Evolutionary conservation across 768 basidiomycete species (phyloP).

Genomic region (Rhodotorula paludigena): DNA sequence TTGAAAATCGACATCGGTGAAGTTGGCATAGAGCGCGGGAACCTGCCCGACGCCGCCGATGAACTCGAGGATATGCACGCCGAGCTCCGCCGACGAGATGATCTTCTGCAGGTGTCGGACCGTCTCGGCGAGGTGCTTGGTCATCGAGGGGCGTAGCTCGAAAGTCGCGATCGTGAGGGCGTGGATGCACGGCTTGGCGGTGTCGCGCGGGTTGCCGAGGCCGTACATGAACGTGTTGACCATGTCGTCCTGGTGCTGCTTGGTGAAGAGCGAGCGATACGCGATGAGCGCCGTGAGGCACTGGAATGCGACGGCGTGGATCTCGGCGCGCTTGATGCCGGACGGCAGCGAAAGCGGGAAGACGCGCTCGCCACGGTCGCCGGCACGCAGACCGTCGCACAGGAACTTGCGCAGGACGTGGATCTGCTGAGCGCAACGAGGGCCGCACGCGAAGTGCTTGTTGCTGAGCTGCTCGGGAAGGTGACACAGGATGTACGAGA

Average conservation of each 20-base stretch:
- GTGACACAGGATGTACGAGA: slow-evolving; percentile 86
- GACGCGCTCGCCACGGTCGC: slow-evolving; percentile 53
- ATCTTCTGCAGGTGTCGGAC: slow-evolving; percentile 84
- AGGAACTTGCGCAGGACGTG: slow-evolving; percentile 61
- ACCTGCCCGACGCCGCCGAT: slow-evolving; percentile 79
- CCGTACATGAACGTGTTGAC: slow-evolving; percentile 51
- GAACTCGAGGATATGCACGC: slow-evolving; percentile 93
- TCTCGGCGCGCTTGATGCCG: slow-evolving; percentile 63
- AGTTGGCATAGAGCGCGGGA: slow-evolving; percentile 73
- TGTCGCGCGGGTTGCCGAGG: slow-evolving; percentile 47
- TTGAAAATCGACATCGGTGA: slow-evolving; percentile 83
- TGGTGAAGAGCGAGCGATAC: slow-evolving; percentile 73
- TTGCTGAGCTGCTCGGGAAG: slow-evolving; percentile 85
- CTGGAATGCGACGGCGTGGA: slow-evolving; percentile 81
- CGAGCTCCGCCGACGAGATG: slow-evolving; percentile 87
- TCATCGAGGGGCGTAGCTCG: slow-evolving; percentile 76
- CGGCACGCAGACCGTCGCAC: slow-evolving; percentile 61
- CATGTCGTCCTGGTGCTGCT: slow-evolving; percentile 48
- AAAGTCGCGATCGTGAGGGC: slow-evolving; percentile 81
- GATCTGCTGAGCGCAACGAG: slow-evolving; percentile 63
- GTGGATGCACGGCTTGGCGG: slow-evolving; percentile 81
- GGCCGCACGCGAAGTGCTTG: slow-evolving; percentile 94
- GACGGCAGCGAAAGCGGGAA: slow-evolving; percentile 43
- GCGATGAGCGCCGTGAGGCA: slow-evolving; percentile 80
- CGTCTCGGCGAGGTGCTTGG: slow-evolving; percentile 69